Conservation (phyloP, 2,329 filamentous ascomycete genomes). For the Rhexocercosporidium sp. region DNA sequence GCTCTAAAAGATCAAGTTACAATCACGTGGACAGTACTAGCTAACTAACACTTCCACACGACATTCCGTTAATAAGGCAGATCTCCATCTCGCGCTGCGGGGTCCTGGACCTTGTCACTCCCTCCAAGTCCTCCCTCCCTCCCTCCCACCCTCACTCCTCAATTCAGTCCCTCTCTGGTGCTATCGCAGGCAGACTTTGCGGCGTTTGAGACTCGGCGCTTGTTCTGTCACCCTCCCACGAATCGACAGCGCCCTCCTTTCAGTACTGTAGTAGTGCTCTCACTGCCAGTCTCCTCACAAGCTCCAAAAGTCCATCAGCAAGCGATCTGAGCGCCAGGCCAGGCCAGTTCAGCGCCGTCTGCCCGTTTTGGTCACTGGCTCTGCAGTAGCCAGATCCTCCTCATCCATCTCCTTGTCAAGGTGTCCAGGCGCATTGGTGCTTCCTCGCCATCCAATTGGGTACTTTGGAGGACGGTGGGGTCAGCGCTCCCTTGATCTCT, state of each 20-base stretch:
- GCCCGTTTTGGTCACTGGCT: slow-evolving; percentile 3
- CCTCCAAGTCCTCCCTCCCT: no score
- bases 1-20: background rate
- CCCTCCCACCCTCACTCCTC: no score
- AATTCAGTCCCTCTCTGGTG: no score
- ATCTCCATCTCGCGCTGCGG: slow-evolving; percentile 25
- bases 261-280: background rate
- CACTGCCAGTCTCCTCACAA: background rate
- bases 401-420: background rate
- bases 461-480: slow-evolving; percentile 27
- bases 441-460: slow-evolving; percentile 26
- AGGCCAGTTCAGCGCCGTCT: slow-evolving; percentile 17
- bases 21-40: background rate
- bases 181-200: slow-evolving; percentile 24
- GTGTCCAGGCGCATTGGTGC: slow-evolving; percentile 22
- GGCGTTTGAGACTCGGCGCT: slow-evolving; percentile 33
- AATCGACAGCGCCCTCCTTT: background rate
- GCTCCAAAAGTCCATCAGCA: background rate
- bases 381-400: slow-evolving; percentile 12
- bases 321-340: slow-evolving; percentile 33
- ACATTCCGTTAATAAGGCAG: background rate
- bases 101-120: no score
- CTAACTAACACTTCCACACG: background rate
- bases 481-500: slow-evolving; percentile 30
- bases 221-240: slow-evolving; percentile 15